phyloP scores from a whole-genome alignment of 345 rosid species.

The Syzygium grande region DNA sequence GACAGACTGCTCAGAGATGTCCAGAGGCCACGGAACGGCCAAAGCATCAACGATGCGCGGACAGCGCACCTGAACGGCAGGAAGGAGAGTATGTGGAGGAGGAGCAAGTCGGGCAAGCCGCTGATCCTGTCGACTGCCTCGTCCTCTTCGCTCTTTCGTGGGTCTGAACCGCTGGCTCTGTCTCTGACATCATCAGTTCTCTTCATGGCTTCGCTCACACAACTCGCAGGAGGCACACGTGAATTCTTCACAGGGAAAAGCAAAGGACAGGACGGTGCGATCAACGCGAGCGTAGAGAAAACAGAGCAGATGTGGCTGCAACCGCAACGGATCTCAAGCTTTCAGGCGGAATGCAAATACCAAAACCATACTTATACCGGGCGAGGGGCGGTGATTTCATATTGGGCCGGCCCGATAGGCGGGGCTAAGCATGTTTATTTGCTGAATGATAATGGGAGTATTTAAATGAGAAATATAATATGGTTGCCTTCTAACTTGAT shows the following conservation, averaged over 20 bases:
- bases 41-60: background rate
- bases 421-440: background rate
- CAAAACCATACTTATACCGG: background rate
- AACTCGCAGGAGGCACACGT: background rate
- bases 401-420: background rate
- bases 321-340: background rate
- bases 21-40: background rate
- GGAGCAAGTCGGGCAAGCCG: background rate
- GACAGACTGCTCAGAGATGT: background rate
- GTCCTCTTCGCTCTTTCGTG: background rate
- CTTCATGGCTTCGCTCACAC: background rate
- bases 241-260: background rate
- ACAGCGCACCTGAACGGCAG: background rate
- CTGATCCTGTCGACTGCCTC: background rate
- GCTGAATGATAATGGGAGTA: background rate
- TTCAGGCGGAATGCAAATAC: background rate
- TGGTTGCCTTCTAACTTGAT: background rate
- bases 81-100: background rate
- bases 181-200: background rate
- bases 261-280: background rate
- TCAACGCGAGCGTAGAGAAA: background rate
- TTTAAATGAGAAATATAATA: background rate
- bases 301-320: background rate
- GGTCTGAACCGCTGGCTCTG: background rate
- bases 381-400: background rate